Percentiles rank a stretch among this genome's conserved stretches.
These are phyloP conservation scores for Ustilago nuda DNA, from an alignment of 1,284 basidiomycete species.

Conservation along the genomic window DNA sequence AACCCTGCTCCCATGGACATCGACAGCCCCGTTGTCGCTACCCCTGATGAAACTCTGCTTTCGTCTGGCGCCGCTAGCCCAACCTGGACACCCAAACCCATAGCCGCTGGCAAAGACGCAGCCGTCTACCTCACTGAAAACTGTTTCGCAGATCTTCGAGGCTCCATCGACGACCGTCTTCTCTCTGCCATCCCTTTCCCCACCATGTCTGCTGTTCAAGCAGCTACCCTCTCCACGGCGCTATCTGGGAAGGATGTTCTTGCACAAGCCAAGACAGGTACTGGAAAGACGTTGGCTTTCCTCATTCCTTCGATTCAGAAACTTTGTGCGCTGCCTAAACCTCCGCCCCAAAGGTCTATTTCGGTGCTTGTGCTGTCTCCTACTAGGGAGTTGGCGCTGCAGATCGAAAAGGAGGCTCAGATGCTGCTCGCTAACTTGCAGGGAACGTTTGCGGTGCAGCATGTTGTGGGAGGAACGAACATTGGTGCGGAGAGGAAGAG, in stretches of 20 bases:
- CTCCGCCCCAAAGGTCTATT: conserved; percentile 45
- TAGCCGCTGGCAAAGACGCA: conserved; percentile 29
- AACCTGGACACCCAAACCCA: conserved; percentile 28
- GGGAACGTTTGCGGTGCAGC: conserved; percentile 65
- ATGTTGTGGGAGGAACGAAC: conserved; percentile 72
- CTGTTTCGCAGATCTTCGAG: conserved; percentile 45
- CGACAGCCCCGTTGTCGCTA: conserved; percentile 70
- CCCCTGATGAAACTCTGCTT: conserved; percentile 38
- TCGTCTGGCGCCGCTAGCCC: conserved; percentile 31
- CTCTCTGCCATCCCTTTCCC: conserved; percentile 68
- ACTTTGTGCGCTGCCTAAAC: conserved; percentile 53
- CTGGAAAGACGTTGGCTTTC: conserved; percentile 91
- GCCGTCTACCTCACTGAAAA: conserved; percentile 46
- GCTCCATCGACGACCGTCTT: conserved; percentile 56
- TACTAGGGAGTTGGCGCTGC: conserved; percentile 72
- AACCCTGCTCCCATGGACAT: conserved; percentile 72
- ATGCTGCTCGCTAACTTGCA: conserved; percentile 55
- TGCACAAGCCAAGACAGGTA: conserved; percentile 90
- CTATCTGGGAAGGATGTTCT: conserved; percentile 72
- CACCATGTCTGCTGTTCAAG: conserved; percentile 72
- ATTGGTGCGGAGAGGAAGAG: conserved; percentile 67
- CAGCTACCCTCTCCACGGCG: conserved; percentile 71
- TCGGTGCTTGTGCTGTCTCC: conserved; percentile 72
- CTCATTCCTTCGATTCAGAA: conserved; percentile 85
- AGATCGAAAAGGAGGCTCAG: conserved; percentile 67